phyloP scores from a whole-genome alignment of 1,284 basidiomycete species.

The Ganoderma lingzhi region DNA sequence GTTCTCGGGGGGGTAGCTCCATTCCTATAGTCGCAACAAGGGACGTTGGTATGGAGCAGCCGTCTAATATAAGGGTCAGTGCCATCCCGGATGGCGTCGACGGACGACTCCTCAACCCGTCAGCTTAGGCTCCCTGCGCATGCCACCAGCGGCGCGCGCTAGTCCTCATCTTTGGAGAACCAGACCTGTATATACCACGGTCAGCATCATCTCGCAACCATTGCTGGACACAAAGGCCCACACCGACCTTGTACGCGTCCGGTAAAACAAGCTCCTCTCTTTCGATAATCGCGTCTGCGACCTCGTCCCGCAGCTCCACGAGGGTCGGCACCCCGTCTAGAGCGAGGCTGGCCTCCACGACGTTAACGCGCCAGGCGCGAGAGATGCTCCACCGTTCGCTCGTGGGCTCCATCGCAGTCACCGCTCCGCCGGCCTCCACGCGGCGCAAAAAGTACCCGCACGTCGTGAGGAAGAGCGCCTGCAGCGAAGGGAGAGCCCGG shows the following conservation, averaged over 20 bases:
- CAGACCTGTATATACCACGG: neutral
- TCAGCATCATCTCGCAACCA: neutral
- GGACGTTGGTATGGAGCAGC: no score
- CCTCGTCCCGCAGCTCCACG: neutral
- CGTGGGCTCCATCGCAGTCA: neutral
- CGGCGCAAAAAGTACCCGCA: neutral
- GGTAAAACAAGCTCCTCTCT: neutral
- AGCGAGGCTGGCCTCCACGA: neutral
- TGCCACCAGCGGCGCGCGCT: no score
- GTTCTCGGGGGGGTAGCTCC: no score
- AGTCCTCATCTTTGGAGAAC: neutral
- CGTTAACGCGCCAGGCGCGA: neutral
- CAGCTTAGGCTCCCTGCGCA: no score
- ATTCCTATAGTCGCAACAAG: no score
- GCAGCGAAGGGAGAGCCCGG: neutral
- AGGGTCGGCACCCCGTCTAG: neutral
- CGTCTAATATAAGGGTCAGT: no score
- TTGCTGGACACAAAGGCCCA: neutral
- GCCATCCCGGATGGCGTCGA: no score
- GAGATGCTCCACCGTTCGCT: neutral
- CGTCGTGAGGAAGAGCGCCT: neutral
- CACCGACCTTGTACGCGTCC: neutral
- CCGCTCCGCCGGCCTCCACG: neutral
- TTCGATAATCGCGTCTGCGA: neutral
- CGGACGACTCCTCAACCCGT: no score